A percentile compares a stretch with the other conserved stretches of the same genome.
Conservation (phyloP, 371 early-diverging fungal species). For the Rhizopus stolonifer region DNA sequence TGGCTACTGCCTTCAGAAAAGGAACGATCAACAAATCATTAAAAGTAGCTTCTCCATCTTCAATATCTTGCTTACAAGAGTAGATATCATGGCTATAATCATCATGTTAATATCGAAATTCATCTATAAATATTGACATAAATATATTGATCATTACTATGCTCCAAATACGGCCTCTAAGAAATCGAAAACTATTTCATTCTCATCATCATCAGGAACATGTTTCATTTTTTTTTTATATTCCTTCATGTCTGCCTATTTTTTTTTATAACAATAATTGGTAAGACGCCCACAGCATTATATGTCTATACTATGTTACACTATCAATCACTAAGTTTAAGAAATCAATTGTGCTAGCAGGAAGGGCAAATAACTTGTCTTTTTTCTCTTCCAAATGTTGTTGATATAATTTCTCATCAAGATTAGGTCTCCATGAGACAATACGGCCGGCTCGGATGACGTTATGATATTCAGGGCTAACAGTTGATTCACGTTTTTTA, state of each 20-base stretch:
- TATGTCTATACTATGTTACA: slow-evolving; percentile 2
- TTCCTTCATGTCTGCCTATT: not conserved
- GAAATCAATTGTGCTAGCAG: not conserved
- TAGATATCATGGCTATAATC: too few relatives aligned
- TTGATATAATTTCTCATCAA: not conserved
- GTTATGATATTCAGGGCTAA: too few relatives aligned
- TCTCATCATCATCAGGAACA: not conserved
- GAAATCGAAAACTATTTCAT: slow-evolving; percentile 1
- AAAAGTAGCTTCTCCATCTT: too few relatives aligned
- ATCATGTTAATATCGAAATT: slow-evolving; percentile 2
- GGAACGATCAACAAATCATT: too few relatives aligned
- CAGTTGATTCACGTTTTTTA: too few relatives aligned
- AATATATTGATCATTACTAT: not conserved
- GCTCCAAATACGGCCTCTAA: not conserved
- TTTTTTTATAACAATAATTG: not conserved
- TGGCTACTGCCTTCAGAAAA: too few relatives aligned
- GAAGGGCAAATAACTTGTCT: not conserved
- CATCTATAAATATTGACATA: not conserved
- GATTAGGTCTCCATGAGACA: not conserved
- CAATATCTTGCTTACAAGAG: too few relatives aligned
- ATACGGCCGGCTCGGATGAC: too few relatives aligned
- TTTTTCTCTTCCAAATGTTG: not conserved
- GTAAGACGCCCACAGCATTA: not conserved
- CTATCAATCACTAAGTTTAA: not conserved
- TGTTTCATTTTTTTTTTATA: slow-evolving; percentile 1